Evolutionary conservation across 2,329 filamentous ascomycete genomes (phyloP).

Genomic region (Pseudocercospora pini-densiflorae): DNA sequence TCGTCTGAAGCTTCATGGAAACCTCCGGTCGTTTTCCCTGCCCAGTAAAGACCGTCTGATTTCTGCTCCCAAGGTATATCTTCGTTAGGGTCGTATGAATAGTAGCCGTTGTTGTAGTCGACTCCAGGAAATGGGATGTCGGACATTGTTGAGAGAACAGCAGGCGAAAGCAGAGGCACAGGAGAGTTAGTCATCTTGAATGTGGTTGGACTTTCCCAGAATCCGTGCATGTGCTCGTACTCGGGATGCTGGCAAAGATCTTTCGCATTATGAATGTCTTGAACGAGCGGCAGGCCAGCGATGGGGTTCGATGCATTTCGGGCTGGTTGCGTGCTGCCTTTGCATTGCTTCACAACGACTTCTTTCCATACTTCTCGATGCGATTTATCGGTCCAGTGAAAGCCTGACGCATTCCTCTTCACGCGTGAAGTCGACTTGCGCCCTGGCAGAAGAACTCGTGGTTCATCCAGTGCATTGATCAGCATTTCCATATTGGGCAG

Average conservation of each 20-base stretch:
- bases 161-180: slow-evolving; percentile 55
- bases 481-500: slow-evolving; percentile 50
- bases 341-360: slow-evolving; percentile 1
- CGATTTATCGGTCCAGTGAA: background rate
- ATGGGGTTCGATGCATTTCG: background rate
- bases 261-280: background rate
- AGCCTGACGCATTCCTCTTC: background rate
- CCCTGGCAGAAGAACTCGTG: slow-evolving; percentile 44
- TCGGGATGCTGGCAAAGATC: slow-evolving; percentile 54
- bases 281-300: slow-evolving; percentile 5
- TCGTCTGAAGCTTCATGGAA: slow-evolving; percentile 35
- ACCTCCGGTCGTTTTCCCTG: slow-evolving; percentile 60
- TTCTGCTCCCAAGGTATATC: slow-evolving; percentile 59
- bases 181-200: slow-evolving; percentile 47
- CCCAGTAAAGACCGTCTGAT: slow-evolving; percentile 60
- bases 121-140: slow-evolving; percentile 53
- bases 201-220: slow-evolving; percentile 51
- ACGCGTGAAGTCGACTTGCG: background rate
- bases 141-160: slow-evolving; percentile 52
- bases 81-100: slow-evolving; percentile 46
- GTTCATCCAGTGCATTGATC: slow-evolving; percentile 57
- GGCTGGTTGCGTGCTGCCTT: background rate
- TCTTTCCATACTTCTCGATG: background rate
- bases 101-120: slow-evolving; percentile 54
- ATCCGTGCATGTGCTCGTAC: slow-evolving; percentile 50